A percentile compares a stretch with the other conserved stretches of the same genome.
These are phyloP conservation scores for Pholiota molesta DNA, from an alignment of 768 basidiomycete species.

Conservation along the genomic window DNA sequence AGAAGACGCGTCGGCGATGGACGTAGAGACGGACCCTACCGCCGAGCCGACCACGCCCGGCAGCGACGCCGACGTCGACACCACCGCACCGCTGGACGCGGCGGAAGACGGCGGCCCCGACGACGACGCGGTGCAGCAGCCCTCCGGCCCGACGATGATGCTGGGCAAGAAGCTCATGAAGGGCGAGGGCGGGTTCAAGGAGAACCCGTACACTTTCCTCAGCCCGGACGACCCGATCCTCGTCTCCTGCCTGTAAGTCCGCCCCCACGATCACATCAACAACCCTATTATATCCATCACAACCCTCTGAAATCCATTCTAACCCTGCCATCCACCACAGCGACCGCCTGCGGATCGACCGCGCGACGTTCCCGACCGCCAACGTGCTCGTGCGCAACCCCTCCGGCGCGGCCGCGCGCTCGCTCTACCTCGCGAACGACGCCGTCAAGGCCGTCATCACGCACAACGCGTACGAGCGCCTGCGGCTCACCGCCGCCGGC, in stretches of 20 bases:
- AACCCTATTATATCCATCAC: no score
- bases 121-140: constrained; percentile 3
- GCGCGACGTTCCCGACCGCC: constrained; percentile 65
- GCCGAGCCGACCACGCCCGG: no score
- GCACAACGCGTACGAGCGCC: constrained; percentile 80
- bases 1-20: constrained; percentile 49
- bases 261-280: no score
- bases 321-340: no score
- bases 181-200: constrained; percentile 63
- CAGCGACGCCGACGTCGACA: not conserved
- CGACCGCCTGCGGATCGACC: constrained; percentile 66
- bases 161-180: constrained; percentile 24
- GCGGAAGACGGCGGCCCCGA: no score
- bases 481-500: constrained; percentile 91
- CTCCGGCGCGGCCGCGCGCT: constrained; percentile 68
- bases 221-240: constrained; percentile 71
- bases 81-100: not conserved
- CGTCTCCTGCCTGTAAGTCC: constrained; percentile 73
- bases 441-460: constrained; percentile 79
- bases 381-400: constrained; percentile 91
- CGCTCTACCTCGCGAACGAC: constrained; percentile 87
- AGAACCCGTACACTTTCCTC: constrained; percentile 90
- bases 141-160: constrained; percentile 17
- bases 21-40: not conserved
- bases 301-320: no score